These are phyloP conservation scores for Spathaspora jeffriesii DNA, from an alignment of 1,139 yeast genomes.

Conservation along the genomic window DNA sequence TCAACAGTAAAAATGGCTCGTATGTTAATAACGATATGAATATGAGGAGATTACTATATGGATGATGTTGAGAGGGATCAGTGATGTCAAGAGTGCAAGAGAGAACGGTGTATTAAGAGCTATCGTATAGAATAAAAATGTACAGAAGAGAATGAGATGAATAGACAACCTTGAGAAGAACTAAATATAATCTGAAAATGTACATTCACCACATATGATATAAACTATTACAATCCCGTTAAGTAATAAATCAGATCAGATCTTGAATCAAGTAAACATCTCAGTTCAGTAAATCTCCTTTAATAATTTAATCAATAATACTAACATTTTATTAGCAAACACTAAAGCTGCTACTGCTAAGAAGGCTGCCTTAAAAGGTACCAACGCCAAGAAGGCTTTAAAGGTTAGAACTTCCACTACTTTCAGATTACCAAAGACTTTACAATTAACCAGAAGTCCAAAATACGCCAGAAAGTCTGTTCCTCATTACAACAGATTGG, in stretches of 20 bases:
- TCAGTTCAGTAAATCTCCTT: neutral
- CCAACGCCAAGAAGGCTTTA: conserved; percentile 85
- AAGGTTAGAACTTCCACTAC: conserved; percentile 96
- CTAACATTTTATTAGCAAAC: conserved; percentile 32
- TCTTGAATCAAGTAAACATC: neutral
- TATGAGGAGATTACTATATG: neutral
- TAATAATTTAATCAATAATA: conserved; percentile 13
- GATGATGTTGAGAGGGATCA: neutral
- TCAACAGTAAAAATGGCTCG: conserved; percentile 13
- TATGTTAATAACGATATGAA: conserved; percentile 9
- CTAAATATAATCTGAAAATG: conserved; percentile 9
- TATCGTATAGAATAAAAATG: neutral
- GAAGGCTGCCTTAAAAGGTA: conserved; percentile 99
- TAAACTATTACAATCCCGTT: neutral
- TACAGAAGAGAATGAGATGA: neutral
- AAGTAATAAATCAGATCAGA: no score
- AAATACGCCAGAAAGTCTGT: conserved; percentile 95
- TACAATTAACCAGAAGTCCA: conserved; percentile 92
- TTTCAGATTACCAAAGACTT: conserved; percentile 98
- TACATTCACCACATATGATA: conserved; percentile 4
- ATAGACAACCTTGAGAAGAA: neutral
- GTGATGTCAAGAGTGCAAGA: neutral
- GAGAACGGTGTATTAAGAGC: neutral
- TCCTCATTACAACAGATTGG: conserved; percentile 97
- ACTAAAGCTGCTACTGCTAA: conserved; percentile 96